Conservation (phyloP, 129 eudicot species). For the Ambrosia artemisiifolia region DNA sequence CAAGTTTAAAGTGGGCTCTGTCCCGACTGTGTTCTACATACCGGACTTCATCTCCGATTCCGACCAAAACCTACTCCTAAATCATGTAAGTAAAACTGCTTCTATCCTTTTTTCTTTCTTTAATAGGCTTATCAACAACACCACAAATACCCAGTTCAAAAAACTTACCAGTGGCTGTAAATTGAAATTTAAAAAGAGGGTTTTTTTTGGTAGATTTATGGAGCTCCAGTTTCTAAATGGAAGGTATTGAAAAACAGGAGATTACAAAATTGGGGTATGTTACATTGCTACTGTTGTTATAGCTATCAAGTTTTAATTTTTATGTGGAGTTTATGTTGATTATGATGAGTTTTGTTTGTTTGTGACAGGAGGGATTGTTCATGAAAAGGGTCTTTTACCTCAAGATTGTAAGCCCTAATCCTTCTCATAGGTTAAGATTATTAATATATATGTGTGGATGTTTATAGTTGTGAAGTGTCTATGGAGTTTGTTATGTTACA, state of each 20-base stretch:
- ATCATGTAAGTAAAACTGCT: slow-evolving; percentile 38
- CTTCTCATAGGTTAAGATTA: not conserved
- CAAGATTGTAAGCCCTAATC: slow-evolving; percentile 65
- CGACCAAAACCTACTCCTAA: slow-evolving; percentile 51
- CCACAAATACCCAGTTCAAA: not conserved
- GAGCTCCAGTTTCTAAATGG: slow-evolving; percentile 89
- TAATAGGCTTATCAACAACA: not conserved
- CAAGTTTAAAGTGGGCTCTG: too few relatives aligned
- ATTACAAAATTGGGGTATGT: slow-evolving; percentile 90
- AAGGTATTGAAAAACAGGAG: slow-evolving; percentile 79
- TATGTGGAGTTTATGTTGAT: not conserved
- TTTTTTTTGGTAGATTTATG: slow-evolving; percentile 45
- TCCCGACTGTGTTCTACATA: too few relatives aligned
- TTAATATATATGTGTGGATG: not conserved
- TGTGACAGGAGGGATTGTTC: slow-evolving; percentile 79
- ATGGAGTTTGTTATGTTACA: not conserved
- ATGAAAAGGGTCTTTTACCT: slow-evolving; percentile 84
- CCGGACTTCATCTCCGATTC: slow-evolving; percentile 65
- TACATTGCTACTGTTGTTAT: not conserved
- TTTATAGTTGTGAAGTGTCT: not conserved
- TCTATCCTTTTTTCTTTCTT: not conserved
- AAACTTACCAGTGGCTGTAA: too few relatives aligned
- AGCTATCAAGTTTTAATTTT: not conserved
- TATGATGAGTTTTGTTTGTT: not conserved
- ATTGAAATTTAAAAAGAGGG: slow-evolving; percentile 13